Percentiles rank a stretch among this genome's conserved stretches.
These are phyloP conservation scores for Fusarium sublunatum DNA, from an alignment of 2,329 filamentous ascomycete genomes.

Conservation along the genomic window DNA sequence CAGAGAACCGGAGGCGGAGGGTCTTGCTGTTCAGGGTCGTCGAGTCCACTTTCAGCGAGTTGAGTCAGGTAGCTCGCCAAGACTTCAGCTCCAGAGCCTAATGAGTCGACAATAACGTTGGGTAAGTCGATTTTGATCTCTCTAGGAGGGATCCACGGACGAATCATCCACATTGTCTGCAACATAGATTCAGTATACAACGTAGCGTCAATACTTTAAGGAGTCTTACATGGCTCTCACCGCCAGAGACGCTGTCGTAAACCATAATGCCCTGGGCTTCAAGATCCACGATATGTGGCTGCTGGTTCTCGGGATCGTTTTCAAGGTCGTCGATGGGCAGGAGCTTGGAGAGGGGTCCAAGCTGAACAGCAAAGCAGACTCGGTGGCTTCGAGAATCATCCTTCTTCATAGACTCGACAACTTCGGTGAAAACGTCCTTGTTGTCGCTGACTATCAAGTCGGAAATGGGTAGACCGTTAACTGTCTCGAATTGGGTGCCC, in stretches of 20 bases:
- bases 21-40: slow-evolving; percentile 79
- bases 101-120: slow-evolving; percentile 85
- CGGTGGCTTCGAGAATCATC: slow-evolving; percentile 95
- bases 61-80: slow-evolving; percentile 92
- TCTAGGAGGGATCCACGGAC: slow-evolving; percentile 85
- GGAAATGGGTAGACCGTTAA: slow-evolving; percentile 81
- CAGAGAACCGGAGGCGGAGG: slow-evolving; percentile 91
- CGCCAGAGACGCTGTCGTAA: slow-evolving; percentile 87
- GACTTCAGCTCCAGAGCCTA: slow-evolving; percentile 94
- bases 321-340: slow-evolving; percentile 58
- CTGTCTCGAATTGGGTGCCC: slow-evolving; percentile 77
- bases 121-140: slow-evolving; percentile 98
- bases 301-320: slow-evolving; percentile 53
- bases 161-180: slow-evolving; percentile 99
- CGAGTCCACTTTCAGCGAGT: slow-evolving; percentile 83
- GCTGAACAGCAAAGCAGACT: slow-evolving; percentile 79
- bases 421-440: slow-evolving; percentile 81
- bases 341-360: slow-evolving; percentile 77
- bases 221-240: slow-evolving; percentile 85
- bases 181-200: slow-evolving; percentile 46
- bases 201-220: neutral
- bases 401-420: slow-evolving; percentile 87
- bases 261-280: slow-evolving; percentile 99
- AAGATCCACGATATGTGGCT: slow-evolving; percentile 71
- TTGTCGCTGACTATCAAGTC: slow-evolving; percentile 84